These are phyloP conservation scores for Herpetospermum pedunculosum DNA, from an alignment of 306 rosid genomes.

Conservation along the genomic window DNA sequence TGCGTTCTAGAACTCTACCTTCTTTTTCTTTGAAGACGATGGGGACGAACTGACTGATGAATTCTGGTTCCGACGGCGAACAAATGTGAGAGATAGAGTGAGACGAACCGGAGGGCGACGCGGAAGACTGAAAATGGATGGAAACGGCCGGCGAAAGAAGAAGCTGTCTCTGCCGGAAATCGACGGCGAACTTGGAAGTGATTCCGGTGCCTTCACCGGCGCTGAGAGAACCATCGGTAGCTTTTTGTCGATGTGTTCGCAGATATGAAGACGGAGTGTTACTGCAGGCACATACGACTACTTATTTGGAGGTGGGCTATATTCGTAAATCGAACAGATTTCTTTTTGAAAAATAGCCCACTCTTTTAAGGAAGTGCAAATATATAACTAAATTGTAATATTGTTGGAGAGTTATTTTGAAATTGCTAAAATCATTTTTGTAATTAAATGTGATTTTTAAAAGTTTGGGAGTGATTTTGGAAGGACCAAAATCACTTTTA, in stretches of 20 bases:
- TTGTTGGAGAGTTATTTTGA: no score
- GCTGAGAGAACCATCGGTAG: constrained; percentile 2
- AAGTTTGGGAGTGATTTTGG: no score
- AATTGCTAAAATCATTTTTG: no score
- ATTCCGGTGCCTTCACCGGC: constrained; percentile 17
- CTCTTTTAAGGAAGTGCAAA: background rate
- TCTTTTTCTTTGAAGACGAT: constrained; percentile 33
- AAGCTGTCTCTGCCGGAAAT: constrained; percentile 10
- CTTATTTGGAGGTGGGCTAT: background rate
- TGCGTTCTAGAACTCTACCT: constrained; percentile 22
- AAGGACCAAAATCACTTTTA: no score
- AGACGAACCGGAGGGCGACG: constrained; percentile 34
- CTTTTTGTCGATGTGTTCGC: background rate
- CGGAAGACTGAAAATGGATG: constrained; percentile 13
- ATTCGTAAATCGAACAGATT: no score
- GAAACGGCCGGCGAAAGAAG: background rate
- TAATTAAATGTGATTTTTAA: no score
- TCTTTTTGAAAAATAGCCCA: no score
- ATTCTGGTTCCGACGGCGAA: constrained; percentile 28
- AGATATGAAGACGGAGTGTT: background rate
- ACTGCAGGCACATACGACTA: background rate
- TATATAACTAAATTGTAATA: no score
- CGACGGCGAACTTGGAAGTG: constrained; percentile 26
- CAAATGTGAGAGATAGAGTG: constrained; percentile 18
- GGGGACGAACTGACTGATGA: constrained; percentile 23